Base-by-base conservation (phyloP, 1,284 basidiomycete species). In the Sanguinoderma infundibulare region DNA sequence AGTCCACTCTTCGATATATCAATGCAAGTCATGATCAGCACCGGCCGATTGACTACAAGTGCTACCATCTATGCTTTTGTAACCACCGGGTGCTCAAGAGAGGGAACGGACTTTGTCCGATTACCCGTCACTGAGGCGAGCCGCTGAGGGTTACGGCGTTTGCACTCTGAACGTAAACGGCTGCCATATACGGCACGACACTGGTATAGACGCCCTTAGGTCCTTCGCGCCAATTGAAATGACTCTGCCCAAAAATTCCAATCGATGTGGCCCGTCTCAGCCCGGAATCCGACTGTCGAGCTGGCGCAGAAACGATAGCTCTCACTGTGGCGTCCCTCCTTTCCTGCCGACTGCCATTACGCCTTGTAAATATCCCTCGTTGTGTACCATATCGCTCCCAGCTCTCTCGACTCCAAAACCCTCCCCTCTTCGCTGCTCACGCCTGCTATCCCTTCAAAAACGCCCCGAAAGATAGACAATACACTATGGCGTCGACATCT, bases 221-320 rank as follows among this genome's bases (percentile, higher is more conserved):
- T 17, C 28, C 28, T 32, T 30, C 17, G 46, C 49, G 32, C 46
- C n/a, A n/a, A n/a, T n/a, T n/a, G n/a, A 50, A 50, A 47, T 62
- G 63, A 62, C 63, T 65, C 56, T 56, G 36, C 52, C 36, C 54
- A 62, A 69, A 65, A 65, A 63, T 64, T 63, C 52, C 63, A 55
- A 66, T 69, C 66, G 68, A 67, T 66, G 32, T 44, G 59, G 38
- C 36, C 47, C 35, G 20, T 38, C 56, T 46, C 28, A 53, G 38
- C 32, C 58, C 55, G 53, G 55, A 56, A 55, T 60, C 61, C 62
- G 61, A 57, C 57, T 61, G 56, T 20, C 42, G 36, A 50, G 8
- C 38, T 28, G 26, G n/a, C 22, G 15, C 20, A 46, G 9, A 5
- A 17, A 44, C 20, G 36, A 53, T 17, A 36, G 28, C 22, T 24